Percentiles rank a stretch among this genome's conserved stretches.
Evolutionary conservation across 2,329 filamentous ascomycete genomes (phyloP).

Genomic region (Mariannaea sp.): DNA sequence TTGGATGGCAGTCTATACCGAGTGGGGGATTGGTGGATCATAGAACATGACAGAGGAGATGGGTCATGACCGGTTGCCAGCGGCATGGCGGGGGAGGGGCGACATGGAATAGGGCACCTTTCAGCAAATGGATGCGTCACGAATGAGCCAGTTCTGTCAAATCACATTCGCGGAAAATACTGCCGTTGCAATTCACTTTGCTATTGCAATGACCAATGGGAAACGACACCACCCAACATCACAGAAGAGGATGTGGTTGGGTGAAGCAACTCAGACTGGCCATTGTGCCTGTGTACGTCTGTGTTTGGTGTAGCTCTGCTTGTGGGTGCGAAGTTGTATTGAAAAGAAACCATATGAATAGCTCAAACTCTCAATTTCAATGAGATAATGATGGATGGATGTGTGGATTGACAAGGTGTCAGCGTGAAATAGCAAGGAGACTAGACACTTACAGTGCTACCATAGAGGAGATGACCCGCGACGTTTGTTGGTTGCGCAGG

Average conservation of each 20-base stretch:
- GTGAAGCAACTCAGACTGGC: slow-evolving; percentile 11
- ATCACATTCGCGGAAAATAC: slow-evolving; percentile 6
- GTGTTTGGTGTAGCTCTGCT: background rate
- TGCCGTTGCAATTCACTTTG: slow-evolving; percentile 6
- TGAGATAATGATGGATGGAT: slow-evolving; percentile 14
- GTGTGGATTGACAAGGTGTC: slow-evolving; percentile 9
- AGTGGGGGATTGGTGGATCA: slow-evolving; percentile 17
- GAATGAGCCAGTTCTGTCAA: slow-evolving; percentile 16
- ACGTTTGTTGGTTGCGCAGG: slow-evolving; percentile 2
- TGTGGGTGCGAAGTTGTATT: slow-evolving; percentile 5
- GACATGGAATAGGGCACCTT: background rate
- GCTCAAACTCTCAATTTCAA: background rate
- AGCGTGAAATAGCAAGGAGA: slow-evolving; percentile 11
- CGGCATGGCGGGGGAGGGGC: slow-evolving; percentile 25
- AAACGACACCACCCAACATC: background rate
- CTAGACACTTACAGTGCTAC: slow-evolving; percentile 11
- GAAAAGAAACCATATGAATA: background rate
- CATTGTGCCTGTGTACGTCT: slow-evolving; percentile 15
- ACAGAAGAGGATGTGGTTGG: slow-evolving; percentile 5
- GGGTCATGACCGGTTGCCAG: slow-evolving; percentile 7
- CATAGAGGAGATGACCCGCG: slow-evolving; percentile 15
- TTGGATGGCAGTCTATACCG: slow-evolving; percentile 13
- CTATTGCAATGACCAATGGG: slow-evolving; percentile 18
- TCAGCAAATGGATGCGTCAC: slow-evolving; percentile 11
- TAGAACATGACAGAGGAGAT: background rate